Base-by-base conservation (phyloP, 2,329 filamentous ascomycete genomes). In the Achaetomium macrosporum region DNA sequence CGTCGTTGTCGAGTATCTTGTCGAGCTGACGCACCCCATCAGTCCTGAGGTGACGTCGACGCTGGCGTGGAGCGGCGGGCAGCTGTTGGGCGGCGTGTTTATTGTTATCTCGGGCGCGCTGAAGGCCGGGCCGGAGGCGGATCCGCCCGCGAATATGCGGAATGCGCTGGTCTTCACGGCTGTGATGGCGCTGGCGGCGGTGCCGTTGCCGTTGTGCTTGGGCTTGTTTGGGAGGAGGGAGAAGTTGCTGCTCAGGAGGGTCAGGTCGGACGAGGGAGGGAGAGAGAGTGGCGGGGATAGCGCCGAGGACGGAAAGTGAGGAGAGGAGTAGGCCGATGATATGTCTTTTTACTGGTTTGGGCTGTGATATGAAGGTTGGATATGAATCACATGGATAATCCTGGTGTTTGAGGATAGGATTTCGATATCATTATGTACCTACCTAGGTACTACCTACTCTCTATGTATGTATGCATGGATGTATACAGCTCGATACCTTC, bases 21-120 rank as follows among this genome's bases (percentile, higher is more conserved):
- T 88, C 47, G 90, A 97, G 68, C 79, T 96, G 54, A 90, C 87
- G 5, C 88, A 93, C 64, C 93, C 93, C 0, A 82, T 95, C 25
- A 85, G 83, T 39, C 91, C 93, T 0, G 92, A 95, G 70, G 80
- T 96, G 42, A 88, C 88, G 1, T 88, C 83, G 57, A 90, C 88
- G 29, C 75, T 95, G 19, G 88, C 86, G 63, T 97, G 93, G 93
- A 80, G 82, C 1, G 86, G 86, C 6, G 92, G 93, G 0, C 92
- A 97, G 73, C 70, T 96, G 8, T 71, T 95, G 1, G 93, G 93
- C 12, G 91, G 83, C 2, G 71, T 91, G 29, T 96, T 96, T 65
- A 87, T 96, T 63, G 72, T 99, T 30, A 71, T 92, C 53, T 87
- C 88, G 72, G 85, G 90, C 66, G 88, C 85, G 16, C 74, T 97